These are phyloP conservation scores for Hemerocallis citrina DNA, from an alignment of 106 monocot genomes.

Conservation along the genomic window DNA sequence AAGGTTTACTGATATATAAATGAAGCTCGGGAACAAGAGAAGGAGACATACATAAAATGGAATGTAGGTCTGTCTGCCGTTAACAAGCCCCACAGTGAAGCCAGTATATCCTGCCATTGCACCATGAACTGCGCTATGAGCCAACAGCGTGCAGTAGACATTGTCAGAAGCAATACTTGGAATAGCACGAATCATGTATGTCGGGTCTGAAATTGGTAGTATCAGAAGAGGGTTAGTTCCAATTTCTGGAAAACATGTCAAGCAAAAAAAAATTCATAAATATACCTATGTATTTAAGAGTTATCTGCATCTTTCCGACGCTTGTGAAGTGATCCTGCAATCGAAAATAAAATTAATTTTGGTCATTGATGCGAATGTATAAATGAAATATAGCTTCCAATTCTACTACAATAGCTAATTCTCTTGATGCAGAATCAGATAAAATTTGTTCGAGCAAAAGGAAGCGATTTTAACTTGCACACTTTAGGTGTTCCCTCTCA, in stretches of 20 bases:
- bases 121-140: slow-evolving; percentile 56
- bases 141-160: slow-evolving; percentile 45
- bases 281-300: slow-evolving; percentile 45
- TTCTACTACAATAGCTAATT: not conserved
- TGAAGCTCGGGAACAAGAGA: not conserved
- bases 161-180: slow-evolving; percentile 62
- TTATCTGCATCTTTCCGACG: slow-evolving; percentile 24
- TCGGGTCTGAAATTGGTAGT: slow-evolving; percentile 33
- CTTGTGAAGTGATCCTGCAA: slow-evolving; percentile 28
- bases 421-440: not conserved
- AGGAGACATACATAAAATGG: slow-evolving; percentile 48
- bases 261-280: not conserved
- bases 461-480: not conserved
- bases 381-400: not conserved
- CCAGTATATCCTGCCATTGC: slow-evolving; percentile 76
- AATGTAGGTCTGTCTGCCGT: slow-evolving; percentile 59
- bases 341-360: not conserved
- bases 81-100: slow-evolving; percentile 54
- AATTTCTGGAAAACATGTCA: not conserved
- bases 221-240: not conserved
- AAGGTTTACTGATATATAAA: no score
- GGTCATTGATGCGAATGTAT: not conserved
- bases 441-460: not conserved
- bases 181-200: slow-evolving; percentile 57
- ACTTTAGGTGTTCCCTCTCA: no score